Base-by-base conservation (phyloP, 306 rosid genomes). In the Inga leiocalycina region DNA sequence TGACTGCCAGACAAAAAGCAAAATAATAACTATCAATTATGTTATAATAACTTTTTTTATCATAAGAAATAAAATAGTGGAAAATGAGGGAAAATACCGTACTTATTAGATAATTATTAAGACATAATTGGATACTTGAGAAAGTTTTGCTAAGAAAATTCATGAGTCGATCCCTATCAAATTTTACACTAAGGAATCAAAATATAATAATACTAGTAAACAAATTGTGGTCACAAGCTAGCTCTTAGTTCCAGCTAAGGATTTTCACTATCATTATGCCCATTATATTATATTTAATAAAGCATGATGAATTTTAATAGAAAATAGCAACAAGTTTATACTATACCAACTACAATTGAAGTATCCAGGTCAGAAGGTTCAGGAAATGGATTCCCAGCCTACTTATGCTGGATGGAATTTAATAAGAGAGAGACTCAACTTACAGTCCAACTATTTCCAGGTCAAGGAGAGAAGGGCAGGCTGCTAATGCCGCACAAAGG, bases 371-470 rank as follows among this genome's bases (percentile, higher is more conserved):
- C 11, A 59, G 39, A 8, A 75, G 64, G 34, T 37, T 30, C 79
- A 5, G 22, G 20, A 13, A 85, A 82, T 65, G 65, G 41, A 75
- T 67, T 57, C 79, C 65, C 69, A 65, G 71, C 75, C 75, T 61
- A 71, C 76, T 56, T 37, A 51, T 62, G 64, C 56, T 41, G 19
- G 20, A 73, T 75, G 65, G 62, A 76, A 56, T 82, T 65, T 74
- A 41, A 74, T 37, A 52, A 76, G 46, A 17, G 71, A 77, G 30
- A 77, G 51, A 79, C 32, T 44, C 54, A 82, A 82, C 98, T 88
- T 94, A 96, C 99, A 96, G 96, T 91, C 98, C 97, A 81, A 96
- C 95, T 62, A 96, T 91, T 92, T 96, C 98, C 87, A 94, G 87
- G 89, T 96, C 99, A 83, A 92, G 93, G 71, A 96, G 98, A 84